Evolutionary conservation across 1,284 basidiomycete genomes (phyloP).

Genomic region (Boletus semigastroideus): DNA sequence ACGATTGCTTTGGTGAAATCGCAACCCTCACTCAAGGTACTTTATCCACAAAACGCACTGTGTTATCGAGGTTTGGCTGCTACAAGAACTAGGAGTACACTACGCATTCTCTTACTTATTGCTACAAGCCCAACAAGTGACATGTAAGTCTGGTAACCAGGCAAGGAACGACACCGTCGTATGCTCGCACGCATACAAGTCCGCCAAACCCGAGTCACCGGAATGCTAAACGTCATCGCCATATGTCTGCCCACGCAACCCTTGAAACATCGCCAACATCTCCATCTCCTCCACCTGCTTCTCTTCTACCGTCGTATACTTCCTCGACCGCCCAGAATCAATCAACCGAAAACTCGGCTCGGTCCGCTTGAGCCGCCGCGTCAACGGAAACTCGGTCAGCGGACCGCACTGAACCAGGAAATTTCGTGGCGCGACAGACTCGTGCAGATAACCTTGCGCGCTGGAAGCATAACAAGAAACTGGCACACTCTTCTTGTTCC

Average conservation of each 20-base stretch:
- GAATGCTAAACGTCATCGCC: background rate
- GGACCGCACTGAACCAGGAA: slow-evolving; percentile 38
- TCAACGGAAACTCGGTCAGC: slow-evolving; percentile 31
- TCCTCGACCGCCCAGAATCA: slow-evolving; percentile 36
- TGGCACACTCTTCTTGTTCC: slow-evolving; percentile 34
- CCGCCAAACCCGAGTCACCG: too few relatives aligned
- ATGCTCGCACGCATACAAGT: too few relatives aligned
- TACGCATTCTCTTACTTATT: too few relatives aligned
- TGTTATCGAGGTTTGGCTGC: too few relatives aligned
- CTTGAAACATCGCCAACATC: slow-evolving; percentile 1
- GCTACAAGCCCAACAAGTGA: too few relatives aligned
- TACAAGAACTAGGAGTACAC: too few relatives aligned
- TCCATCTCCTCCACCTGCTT: slow-evolving; percentile 1
- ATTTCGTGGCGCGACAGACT: slow-evolving; percentile 38
- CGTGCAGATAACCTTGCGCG: slow-evolving; percentile 34
- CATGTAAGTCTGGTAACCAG: too few relatives aligned
- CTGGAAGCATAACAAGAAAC: slow-evolving; percentile 35
- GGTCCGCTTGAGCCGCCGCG: slow-evolving; percentile 13
- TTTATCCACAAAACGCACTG: too few relatives aligned
- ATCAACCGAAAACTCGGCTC: slow-evolving; percentile 39
- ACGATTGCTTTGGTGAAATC: too few relatives aligned
- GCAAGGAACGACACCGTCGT: too few relatives aligned
- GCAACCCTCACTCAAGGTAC: too few relatives aligned
- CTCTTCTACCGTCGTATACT: slow-evolving; percentile 12
- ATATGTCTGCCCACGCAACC: background rate